Evolutionary conservation across 306 rosid genomes (phyloP), one percentile per base, ranked within the genome.

Genomic region (Heteromeles arbutifolia): DNA sequence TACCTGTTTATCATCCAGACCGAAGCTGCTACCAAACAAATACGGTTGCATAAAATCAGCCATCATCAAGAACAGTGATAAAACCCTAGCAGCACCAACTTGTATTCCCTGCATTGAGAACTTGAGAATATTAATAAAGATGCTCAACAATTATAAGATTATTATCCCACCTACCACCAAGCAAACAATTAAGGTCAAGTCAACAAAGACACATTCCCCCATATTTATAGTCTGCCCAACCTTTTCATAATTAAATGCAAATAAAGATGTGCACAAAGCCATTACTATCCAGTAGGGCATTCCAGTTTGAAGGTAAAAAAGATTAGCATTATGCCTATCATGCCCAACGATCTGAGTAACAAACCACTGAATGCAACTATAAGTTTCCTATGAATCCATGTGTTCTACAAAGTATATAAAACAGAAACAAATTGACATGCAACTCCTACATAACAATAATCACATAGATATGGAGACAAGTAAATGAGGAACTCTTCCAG

Each of bases 1-100:
- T 66, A 94, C 98, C 95, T 92, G 91, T 67, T 85, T 82, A 83
- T 90, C 84, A 89, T 88, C 92, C 66, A 87, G 87, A 80, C 85
- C 81, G 37, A 88, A 88, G 88, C 86, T 85, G 80, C 83, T 86
- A 82, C 90, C 91, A 77, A 75, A 82, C 34, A 86, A 74, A 86
- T 85, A 80, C 48, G 92, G 88, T 72, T 89, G 95, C 68, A 82
- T 48, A 79, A 76, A 82, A 70, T 92, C 96, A 44, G 92, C 82
- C 43, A 80, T 65, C 70, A 86, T 78, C 84, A 92, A 89, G 82
- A 90, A 78, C 78, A 78, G 79, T 78, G 98, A 88, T 37, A 92
- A 57, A 44, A 95, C 89, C 85, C 84, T 88, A 70, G 92, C 88
- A 73, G 97, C 97, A 79, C 93, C 90, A 34, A 86, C 70, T 86